Evolutionary conservation across 2,329 filamentous ascomycete genomes (phyloP), one percentile per base, ranked within the genome.

Genomic region (Elsinoe arachidis): DNA sequence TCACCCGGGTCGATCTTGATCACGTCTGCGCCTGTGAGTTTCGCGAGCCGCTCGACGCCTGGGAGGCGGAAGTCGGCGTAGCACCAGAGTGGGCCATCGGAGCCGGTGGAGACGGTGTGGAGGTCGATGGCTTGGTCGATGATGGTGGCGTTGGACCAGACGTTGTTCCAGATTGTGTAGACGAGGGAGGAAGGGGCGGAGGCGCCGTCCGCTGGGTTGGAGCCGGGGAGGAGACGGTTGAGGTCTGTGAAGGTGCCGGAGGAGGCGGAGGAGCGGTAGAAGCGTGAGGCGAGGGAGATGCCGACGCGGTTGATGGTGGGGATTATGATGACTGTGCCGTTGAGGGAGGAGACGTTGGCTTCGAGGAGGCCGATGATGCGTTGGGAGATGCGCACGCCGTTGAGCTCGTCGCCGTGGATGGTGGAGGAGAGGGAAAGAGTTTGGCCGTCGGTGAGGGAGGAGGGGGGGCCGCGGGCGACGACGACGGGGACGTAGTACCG

Each of bases 331-430:
- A 73, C 69, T 63, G 59, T 61, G 41, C 55, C 61, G 44, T 65
- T 64, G 39, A 65, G 62, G 15, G 57, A 58, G n/a, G 61, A 63
- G 1, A 70, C 68, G 7, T 69, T 72, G 52, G 69, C 70, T 61
- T 71, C 70, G 37, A 72, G 61, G 1, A 64, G 64, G 21, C 65
- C 64, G 23, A 73, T 71, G 5, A 72, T 64, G 11, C 66, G 65
- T 56, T 72, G 70, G 1, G 71, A 66, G 1, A 72, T 68, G 0
- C 69, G 65, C 15, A 73, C 68, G 0, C 68, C 67, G 57, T 72
- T 72, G 21, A 73, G 60, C 58, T 73, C 70, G 46, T 73, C 70
- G 17, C 70, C 70, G 55, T 73, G 70, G 3, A 72, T 72, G 1
- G 70, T 66, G 19, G 67, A 69, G 10, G 70, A 71, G 4, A 73